A percentile compares a stretch with the other conserved stretches of the same genome.
Evolutionary conservation across 2,329 filamentous ascomycete species (phyloP).

Genomic region (Trichoderma asperellum): DNA sequence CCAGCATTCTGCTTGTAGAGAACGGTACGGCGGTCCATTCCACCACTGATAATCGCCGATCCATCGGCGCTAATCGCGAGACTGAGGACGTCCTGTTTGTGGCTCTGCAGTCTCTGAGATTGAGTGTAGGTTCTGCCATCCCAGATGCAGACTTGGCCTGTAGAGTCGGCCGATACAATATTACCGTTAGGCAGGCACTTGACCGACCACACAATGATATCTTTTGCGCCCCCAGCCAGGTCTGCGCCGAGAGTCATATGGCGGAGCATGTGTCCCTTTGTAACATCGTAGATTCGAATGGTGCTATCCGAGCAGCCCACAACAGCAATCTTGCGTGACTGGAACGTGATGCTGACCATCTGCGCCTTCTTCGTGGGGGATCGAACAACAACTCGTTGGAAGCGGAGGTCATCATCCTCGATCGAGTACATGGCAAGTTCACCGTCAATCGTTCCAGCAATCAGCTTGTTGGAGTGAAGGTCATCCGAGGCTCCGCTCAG

Average conservation of each 20-base stretch:
- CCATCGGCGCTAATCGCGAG: conserved; percentile 83
- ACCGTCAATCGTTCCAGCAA: conserved; percentile 88
- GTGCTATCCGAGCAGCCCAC: conserved; percentile 95
- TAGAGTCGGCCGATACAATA: conserved; percentile 93
- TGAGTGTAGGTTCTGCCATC: conserved; percentile 91
- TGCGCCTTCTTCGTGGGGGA: conserved; percentile 82
- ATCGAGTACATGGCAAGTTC: conserved; percentile 86
- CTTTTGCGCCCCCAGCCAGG: conserved; percentile 74
- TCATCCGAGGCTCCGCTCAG: conserved; percentile 39
- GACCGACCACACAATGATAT: conserved; percentile 91
- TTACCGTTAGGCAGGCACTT: conserved; percentile 85
- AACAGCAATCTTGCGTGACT: conserved; percentile 78
- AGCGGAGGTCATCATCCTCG: conserved; percentile 79
- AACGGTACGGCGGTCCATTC: conserved; percentile 87
- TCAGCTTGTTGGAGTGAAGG: conserved; percentile 63
- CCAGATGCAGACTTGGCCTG: conserved; percentile 91
- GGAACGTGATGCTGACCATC: conserved; percentile 89
- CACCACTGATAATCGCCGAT: conserved; percentile 80
- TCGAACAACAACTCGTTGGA: conserved; percentile 74
- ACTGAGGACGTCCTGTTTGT: conserved; percentile 88
- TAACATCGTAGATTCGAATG: conserved; percentile 88
- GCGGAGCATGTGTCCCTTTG: conserved; percentile 73
- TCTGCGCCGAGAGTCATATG: conserved; percentile 87
- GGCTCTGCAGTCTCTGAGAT: conserved; percentile 80
- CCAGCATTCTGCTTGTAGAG: conserved; percentile 72